Base-by-base conservation (phyloP, 108 stramenopile genomes). In the Mayamaea pseudoterrestris region DNA sequence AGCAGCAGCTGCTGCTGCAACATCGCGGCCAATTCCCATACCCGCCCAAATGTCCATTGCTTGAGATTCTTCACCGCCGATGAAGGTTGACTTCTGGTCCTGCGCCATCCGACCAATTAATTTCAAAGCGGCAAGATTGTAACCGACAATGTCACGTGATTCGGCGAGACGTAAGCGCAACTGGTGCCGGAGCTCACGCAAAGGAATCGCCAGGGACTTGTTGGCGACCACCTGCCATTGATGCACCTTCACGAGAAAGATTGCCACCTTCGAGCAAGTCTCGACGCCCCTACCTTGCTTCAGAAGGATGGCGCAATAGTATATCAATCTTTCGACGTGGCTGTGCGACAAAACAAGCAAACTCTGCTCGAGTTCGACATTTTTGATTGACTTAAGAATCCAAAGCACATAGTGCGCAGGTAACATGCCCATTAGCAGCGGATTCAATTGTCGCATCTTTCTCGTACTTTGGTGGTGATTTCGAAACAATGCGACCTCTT, bases 351-450 rank as follows among this genome's bases (percentile, higher is more conserved):
- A 69, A 23, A 96, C 69, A 13, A 95, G 73, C 42, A 98, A 51
- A 13, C 89, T 84, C 44, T 89, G 90, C 63, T 98, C 97, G 37
- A 95, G 57, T 43, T 98, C 94, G 9, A 85, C 82, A 35, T 71
- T 81, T 68, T 87, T 87, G 43, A 93, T 55, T 12, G 77, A 68
- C 43, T 64, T 73, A 30, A 97, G 55, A 30, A 87, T 68, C 71
- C 90, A 87, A 31, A 94, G 63, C 6, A 94, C 61, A 64, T 94
- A 96, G 17, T 60, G 37, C 0, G 80, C 51, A 11, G 97, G 93
- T 17, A 89, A 78, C 73, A 93, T 68, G 12, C 77, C 77, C 35
- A 95, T 53, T 18, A 93, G 63, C 59, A 88, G 58, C 23, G 85
- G 83, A 58, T 82, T 83, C 9, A 80, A 68, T 6, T 53, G 61